These are phyloP conservation scores for Mortierella sp. DNA, from an alignment of 371 early-diverging fungal genomes.

Conservation along the genomic window DNA sequence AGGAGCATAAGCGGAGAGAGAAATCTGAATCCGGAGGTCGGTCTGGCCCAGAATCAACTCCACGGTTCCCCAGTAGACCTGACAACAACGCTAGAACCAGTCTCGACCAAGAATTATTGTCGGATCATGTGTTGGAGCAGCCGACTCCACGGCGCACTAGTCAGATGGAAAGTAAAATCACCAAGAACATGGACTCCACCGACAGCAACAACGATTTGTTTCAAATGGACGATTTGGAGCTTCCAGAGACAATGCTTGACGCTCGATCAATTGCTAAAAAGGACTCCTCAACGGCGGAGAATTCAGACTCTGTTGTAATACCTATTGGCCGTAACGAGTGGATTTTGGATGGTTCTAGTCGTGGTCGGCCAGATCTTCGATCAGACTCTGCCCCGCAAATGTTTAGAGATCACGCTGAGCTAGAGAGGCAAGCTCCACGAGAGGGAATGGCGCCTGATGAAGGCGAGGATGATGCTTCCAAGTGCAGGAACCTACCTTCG, in stretches of 20 bases:
- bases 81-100: conserved; percentile 8
- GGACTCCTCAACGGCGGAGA: conserved; percentile 6
- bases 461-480: neutral
- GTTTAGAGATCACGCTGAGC: conserved; percentile 30
- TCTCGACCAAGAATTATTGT: neutral
- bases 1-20: conserved; percentile 42
- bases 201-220: conserved; percentile 45
- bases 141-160: conserved; percentile 14
- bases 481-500: conserved; percentile 51
- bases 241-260: conserved; percentile 25
- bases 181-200: conserved; percentile 13
- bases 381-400: conserved; percentile 16
- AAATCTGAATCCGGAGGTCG: neutral
- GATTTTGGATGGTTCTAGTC: conserved; percentile 44
- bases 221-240: conserved; percentile 59
- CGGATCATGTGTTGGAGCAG: conserved; percentile 13
- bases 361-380: conserved; percentile 21
- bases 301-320: conserved; percentile 1
- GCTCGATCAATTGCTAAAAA: conserved; percentile 8
- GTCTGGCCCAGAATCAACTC: conserved; percentile 7
- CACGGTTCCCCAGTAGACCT: conserved; percentile 1
- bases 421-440: conserved; percentile 20
- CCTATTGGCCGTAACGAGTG: conserved; percentile 46
- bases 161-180: neutral
- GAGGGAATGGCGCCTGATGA: conserved; percentile 50